Evolutionary conservation across 2,329 filamentous ascomycete genomes (phyloP).

Genomic region (Sarocladiaceae sp.): DNA sequence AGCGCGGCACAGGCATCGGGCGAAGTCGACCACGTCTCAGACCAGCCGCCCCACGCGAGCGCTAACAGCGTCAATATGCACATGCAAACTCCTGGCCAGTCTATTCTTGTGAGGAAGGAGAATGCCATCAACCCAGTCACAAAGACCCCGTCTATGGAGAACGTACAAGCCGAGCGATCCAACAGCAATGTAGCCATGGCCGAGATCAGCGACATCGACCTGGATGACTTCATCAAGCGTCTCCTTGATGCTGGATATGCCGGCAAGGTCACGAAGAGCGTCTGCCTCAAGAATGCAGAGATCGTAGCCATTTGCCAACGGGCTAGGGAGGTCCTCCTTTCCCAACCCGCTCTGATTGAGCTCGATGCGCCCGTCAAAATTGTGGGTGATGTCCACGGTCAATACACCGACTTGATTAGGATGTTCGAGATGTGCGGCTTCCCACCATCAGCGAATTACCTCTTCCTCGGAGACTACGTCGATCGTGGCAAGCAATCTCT

Average conservation of each 20-base stretch:
- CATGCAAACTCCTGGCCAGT: conserved; percentile 72
- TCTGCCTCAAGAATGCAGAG: conserved; percentile 96
- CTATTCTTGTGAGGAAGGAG: conserved; percentile 82
- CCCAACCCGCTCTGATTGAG: conserved; percentile 87
- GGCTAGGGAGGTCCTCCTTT: conserved; percentile 82
- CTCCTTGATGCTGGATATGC: conserved; percentile 92
- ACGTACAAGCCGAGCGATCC: conserved; percentile 34
- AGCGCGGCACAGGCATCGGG: conserved; percentile 77
- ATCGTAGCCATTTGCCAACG: conserved; percentile 91
- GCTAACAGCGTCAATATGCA: conserved; percentile 50
- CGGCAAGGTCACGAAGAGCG: conserved; percentile 95
- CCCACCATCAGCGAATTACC: conserved; percentile 83
- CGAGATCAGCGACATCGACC: conserved; percentile 85
- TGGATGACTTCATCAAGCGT: conserved; percentile 96
- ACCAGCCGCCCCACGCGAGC: conserved; percentile 71
- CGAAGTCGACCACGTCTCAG: conserved; percentile 92
- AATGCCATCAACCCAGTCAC: conserved; percentile 65
- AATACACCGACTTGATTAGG: conserved; percentile 92
- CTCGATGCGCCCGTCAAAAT: conserved; percentile 95
- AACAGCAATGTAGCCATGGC: conserved; percentile 70
- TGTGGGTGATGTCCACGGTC: conserved; percentile 93
- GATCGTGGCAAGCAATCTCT: conserved; percentile 94
- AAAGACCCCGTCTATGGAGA: conserved; percentile 37
- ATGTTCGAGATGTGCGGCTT: conserved; percentile 99
- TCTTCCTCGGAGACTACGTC: conserved; percentile 95